These are phyloP conservation scores for Tolypocladium guangdongense DNA, from an alignment of 2,329 filamentous ascomycete genomes.

Conservation along the genomic window DNA sequence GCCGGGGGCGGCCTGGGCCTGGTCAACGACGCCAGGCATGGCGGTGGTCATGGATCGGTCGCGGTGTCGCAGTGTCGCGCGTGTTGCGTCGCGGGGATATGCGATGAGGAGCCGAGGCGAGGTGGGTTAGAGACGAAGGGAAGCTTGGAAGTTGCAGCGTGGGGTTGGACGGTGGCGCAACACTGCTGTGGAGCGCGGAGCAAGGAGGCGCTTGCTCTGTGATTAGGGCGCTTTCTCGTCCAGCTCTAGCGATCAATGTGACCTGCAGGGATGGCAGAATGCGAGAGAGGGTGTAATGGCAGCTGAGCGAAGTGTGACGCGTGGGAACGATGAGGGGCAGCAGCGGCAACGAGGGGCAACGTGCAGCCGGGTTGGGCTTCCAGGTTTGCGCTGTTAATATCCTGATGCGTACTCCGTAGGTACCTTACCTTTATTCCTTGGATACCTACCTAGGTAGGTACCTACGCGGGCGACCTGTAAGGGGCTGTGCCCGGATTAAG, in stretches of 20 bases:
- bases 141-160: neutral
- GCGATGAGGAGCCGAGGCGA: too few species aligned
- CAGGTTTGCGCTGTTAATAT: neutral
- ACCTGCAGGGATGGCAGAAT: neutral
- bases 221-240: neutral
- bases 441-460: too few species aligned
- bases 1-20: slow-evolving; percentile 24
- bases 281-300: neutral
- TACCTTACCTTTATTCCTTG: too few species aligned
- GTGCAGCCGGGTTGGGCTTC: neutral
- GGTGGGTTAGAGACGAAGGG: neutral
- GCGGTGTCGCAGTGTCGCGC: neutral
- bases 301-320: neutral
- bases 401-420: neutral
- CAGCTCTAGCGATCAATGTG: neutral
- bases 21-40: slow-evolving; percentile 24
- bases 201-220: neutral
- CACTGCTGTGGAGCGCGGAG: neutral
- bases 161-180: neutral
- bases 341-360: neutral
- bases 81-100: neutral
- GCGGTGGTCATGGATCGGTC: neutral
- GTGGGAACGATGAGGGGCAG: too few species aligned
- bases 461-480: too few species aligned
- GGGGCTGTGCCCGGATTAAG: too few species aligned